Conservation (phyloP, 495 filamentous ascomycete species). For the Aspergillus indologenus region DNA sequence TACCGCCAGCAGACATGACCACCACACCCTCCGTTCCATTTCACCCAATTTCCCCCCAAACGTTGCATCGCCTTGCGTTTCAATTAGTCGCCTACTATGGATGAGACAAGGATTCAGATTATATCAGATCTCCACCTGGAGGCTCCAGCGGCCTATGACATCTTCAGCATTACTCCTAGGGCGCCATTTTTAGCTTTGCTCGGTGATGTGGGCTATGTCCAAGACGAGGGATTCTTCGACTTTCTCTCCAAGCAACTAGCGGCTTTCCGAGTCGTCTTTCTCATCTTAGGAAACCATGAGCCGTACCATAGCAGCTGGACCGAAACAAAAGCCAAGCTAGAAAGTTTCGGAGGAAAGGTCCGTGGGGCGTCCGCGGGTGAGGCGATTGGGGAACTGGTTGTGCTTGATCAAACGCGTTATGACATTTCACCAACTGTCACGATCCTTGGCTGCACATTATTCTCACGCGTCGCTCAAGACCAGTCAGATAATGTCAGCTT, state of each 20-base stretch:
- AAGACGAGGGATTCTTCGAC: constrained; percentile 30
- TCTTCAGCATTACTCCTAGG: constrained; percentile 23
- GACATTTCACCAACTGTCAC: constrained; percentile 30
- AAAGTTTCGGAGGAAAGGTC: constrained; percentile 13
- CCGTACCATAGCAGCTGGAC: constrained; percentile 32
- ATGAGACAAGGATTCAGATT: constrained; percentile 35
- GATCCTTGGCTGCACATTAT: constrained; percentile 50
- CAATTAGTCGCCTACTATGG: no score
- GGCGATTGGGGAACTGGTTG: constrained; percentile 33
- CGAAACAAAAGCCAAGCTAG: constrained; percentile 28
- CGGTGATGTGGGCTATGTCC: constrained; percentile 14
- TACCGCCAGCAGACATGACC: no score
- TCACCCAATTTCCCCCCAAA: no score
- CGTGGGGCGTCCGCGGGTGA: neutral
- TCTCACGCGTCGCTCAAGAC: constrained; percentile 33
- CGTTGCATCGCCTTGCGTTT: no score
- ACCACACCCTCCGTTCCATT: no score
- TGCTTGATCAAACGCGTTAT: constrained; percentile 41
- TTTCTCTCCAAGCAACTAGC: constrained; percentile 41
- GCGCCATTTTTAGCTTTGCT: neutral
- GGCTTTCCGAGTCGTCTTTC: constrained; percentile 39
- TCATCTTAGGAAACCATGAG: constrained; percentile 53
- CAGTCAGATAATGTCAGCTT: constrained; percentile 24
- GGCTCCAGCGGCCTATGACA: constrained; percentile 37
- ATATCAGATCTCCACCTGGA: constrained; percentile 56